phyloP scores from a whole-genome alignment of 2,329 filamentous ascomycete species.

The Dryadomyces quercivorus region DNA sequence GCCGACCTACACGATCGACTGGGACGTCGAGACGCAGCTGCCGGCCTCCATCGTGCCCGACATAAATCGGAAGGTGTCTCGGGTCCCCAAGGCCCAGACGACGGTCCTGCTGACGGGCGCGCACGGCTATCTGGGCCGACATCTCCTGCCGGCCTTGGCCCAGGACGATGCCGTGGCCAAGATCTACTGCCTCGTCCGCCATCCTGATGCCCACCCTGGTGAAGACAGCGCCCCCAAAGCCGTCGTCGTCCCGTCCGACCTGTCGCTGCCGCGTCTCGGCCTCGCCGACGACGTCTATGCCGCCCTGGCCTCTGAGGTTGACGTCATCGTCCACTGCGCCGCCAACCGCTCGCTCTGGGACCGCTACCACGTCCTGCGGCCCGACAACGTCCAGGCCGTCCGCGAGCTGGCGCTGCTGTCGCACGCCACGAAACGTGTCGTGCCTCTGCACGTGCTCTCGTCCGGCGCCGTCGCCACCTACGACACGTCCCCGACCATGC shows the following conservation, averaged over 20 bases:
- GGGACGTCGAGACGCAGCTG: slow-evolving; percentile 15
- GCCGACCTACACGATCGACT: slow-evolving; percentile 12
- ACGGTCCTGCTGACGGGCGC: slow-evolving; percentile 25
- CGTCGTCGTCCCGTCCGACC: neutral
- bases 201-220: no score
- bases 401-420: slow-evolving; percentile 17
- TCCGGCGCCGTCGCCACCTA: slow-evolving; percentile 8
- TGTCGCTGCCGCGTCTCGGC: neutral
- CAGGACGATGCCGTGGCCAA: slow-evolving; percentile 14
- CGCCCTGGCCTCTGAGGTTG: slow-evolving; percentile 4
- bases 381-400: slow-evolving; percentile 23
- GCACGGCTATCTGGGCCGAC: slow-evolving; percentile 26
- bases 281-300: slow-evolving; percentile 6
- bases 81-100: neutral
- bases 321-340: slow-evolving; percentile 34
- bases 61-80: neutral
- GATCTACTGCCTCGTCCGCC: neutral
- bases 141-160: slow-evolving; percentile 25
- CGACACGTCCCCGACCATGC: neutral
- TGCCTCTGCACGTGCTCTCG: slow-evolving; percentile 20
- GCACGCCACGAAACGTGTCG: no score
- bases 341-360: slow-evolving; percentile 27
- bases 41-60: neutral
- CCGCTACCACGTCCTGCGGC: slow-evolving; percentile 21
- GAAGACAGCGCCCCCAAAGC: no score